Percentiles rank a stretch among this genome's conserved stretches.
Conservation (phyloP, 305 asterid species). For the Striga hermonthica region DNA sequence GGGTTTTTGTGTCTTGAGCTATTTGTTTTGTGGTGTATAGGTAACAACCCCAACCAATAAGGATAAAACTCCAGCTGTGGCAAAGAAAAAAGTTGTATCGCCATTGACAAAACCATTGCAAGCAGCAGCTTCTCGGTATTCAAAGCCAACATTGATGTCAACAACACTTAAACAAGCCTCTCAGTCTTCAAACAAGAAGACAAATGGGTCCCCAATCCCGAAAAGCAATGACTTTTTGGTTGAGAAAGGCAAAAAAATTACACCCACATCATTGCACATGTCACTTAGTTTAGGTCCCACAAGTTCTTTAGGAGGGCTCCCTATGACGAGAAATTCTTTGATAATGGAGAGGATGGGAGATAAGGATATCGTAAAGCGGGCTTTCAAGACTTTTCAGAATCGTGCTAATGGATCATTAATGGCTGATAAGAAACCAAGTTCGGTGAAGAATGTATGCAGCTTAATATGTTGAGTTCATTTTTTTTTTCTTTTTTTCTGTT, state of each 20-base stretch:
- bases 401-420: slow-evolving; percentile 40
- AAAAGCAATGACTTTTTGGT: slow-evolving; percentile 39
- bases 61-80: slow-evolving; percentile 36
- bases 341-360: slow-evolving; percentile 98
- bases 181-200: slow-evolving; percentile 37
- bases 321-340: slow-evolving; percentile 65
- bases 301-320: slow-evolving; percentile 39
- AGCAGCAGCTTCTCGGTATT: slow-evolving; percentile 35
- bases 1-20: slow-evolving; percentile 4
- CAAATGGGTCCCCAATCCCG: slow-evolving; percentile 37
- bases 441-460: slow-evolving; percentile 46
- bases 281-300: slow-evolving; percentile 68
- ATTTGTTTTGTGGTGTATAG: slow-evolving; percentile 39
- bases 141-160: slow-evolving; percentile 41
- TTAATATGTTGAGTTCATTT: neutral
- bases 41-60: slow-evolving; percentile 45
- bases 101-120: slow-evolving; percentile 48
- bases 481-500: neutral
- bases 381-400: slow-evolving; percentile 81
- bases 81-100: slow-evolving; percentile 47
- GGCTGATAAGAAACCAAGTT: slow-evolving; percentile 41
- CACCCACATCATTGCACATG: slow-evolving; percentile 77
- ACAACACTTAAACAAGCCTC: slow-evolving; percentile 41
- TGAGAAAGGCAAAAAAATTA: slow-evolving; percentile 44
- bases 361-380: slow-evolving; percentile 85